Base-by-base conservation (phyloP, 768 basidiomycete genomes). In the Termitomyces bulborhizus region DNA sequence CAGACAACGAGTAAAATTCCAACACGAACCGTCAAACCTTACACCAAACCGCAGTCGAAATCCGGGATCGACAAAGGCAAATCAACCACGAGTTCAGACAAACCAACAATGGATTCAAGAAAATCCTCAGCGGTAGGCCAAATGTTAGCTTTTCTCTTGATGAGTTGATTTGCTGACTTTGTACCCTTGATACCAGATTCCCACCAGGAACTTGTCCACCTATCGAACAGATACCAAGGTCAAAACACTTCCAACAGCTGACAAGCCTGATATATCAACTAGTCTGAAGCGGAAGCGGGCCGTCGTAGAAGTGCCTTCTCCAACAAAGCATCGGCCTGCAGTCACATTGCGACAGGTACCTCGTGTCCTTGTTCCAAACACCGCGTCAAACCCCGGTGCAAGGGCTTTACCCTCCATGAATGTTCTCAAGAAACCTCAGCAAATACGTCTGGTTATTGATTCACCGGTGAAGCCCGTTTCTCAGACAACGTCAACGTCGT, bases 1-100 rank as follows among this genome's bases (percentile, higher is more conserved):
- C 80, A 83, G 57, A 66, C 72, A 7, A 76, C 72, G 0, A 84
- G 85, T 66, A 75, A 76, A 64, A 86, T 86, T 61, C 85, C 85
- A 16, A 50, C 49, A n/a, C 75, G 85, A 56, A 81, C 82, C 41
- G 76, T 66, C 26, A 86, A 85, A 52, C 85, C 84, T 3, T 86
- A 86, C 66, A 68, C 76, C 31, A 74, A 81, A 55, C 73, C 73
- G 48, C 44, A 59, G 32, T 21, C 56, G 58, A 39, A 59, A 54
- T 3, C 48, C 26, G 45, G 55, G 39, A 29, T 41, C 9, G 51
- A 53, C 50, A 57, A 55, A 53, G 48, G 21, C 52, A 46, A 57
- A 42, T 37, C 54, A 36, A 57, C 59, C 4, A 43, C 59, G 46
- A 64, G 65, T 44, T 61, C 54, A 44, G 61, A 60, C 11, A 65